phyloP scores from a whole-genome alignment of 106 monocot genomes.

The Phalaenopsis equestris region DNA sequence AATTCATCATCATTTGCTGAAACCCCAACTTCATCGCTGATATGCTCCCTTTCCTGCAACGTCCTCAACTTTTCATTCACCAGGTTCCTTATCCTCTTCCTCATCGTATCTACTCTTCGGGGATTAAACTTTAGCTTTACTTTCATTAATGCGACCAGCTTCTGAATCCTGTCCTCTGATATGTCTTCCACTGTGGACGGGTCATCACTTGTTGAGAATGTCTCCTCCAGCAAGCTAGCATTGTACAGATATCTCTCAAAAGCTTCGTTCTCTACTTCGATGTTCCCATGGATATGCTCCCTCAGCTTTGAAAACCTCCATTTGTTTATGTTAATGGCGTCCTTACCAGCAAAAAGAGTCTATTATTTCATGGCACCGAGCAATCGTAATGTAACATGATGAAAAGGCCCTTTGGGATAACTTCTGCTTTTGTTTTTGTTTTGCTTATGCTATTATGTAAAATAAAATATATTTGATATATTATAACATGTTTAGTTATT shows the following conservation, averaged over 20 bases:
- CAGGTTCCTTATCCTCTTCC: slow-evolving; percentile 24
- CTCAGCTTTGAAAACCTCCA: slow-evolving; percentile 80
- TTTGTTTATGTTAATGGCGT: slow-evolving; percentile 61
- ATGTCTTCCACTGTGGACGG: neutral
- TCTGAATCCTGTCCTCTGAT: slow-evolving; percentile 21
- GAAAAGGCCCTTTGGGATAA: too few species aligned
- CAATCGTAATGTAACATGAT: neutral
- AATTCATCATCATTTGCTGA: too few species aligned
- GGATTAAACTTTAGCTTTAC: slow-evolving; percentile 34
- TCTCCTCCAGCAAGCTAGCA: slow-evolving; percentile 64
- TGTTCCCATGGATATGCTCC: slow-evolving; percentile 51
- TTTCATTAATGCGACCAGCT: slow-evolving; percentile 33
- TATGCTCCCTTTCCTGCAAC: slow-evolving; percentile 9
- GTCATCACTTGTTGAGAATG: slow-evolving; percentile 20
- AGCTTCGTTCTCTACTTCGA: slow-evolving; percentile 82
- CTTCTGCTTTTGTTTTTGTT: too few species aligned
- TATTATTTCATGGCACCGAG: neutral
- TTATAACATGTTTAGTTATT: too few species aligned
- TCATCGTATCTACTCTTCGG: slow-evolving; percentile 19
- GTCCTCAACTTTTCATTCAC: slow-evolving; percentile 33
- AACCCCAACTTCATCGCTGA: too few species aligned
- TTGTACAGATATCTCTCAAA: slow-evolving; percentile 78
- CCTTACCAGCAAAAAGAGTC: slow-evolving; percentile 26
- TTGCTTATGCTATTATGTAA: too few species aligned
- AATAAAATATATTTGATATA: too few species aligned